These are phyloP conservation scores for Lepidopterella palustris DNA, from an alignment of 495 filamentous ascomycete genomes.

Conservation along the genomic window DNA sequence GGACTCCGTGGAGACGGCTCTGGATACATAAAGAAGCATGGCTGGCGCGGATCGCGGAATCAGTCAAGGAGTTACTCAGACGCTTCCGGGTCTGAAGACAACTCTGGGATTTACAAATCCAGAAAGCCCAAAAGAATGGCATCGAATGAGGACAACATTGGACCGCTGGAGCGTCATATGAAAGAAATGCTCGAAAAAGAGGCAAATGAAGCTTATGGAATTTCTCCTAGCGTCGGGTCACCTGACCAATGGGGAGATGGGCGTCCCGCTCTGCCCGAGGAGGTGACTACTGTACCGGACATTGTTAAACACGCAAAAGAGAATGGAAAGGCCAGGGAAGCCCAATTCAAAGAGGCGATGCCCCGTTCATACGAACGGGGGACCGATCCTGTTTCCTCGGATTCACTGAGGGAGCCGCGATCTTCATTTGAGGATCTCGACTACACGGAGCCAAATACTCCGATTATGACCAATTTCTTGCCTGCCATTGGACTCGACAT, in stretches of 20 bases:
- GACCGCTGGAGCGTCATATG: slow-evolving; percentile 62
- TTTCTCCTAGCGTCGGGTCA: slow-evolving; percentile 9
- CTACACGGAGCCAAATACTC: slow-evolving; percentile 28
- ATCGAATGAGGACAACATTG: slow-evolving; percentile 37
- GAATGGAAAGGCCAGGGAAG: not conserved
- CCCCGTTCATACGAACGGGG: not conserved
- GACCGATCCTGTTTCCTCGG: not conserved
- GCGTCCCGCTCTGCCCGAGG: not conserved
- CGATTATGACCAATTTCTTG: slow-evolving; percentile 10
- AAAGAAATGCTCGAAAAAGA: slow-evolving; percentile 49
- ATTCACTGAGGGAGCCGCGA: slow-evolving; percentile 9
- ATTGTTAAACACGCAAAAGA: not conserved
- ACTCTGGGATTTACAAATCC: slow-evolving; percentile 1
- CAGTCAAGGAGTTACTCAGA: slow-evolving; percentile 6
- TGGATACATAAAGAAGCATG: slow-evolving; percentile 15
- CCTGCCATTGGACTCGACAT: slow-evolving; percentile 24
- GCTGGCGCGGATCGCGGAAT: slow-evolving; percentile 10
- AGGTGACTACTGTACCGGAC: not conserved
- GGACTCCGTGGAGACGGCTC: slow-evolving; percentile 20
- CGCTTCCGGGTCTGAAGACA: slow-evolving; percentile 23
- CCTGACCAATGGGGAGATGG: slow-evolving; percentile 35
- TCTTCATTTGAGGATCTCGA: slow-evolving; percentile 31
- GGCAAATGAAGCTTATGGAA: slow-evolving; percentile 6
- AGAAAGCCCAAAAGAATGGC: not conserved
- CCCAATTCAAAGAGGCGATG: not conserved